Base-by-base conservation (phyloP, 2,329 filamentous ascomycete genomes). In the Aschersonia sp. region DNA sequence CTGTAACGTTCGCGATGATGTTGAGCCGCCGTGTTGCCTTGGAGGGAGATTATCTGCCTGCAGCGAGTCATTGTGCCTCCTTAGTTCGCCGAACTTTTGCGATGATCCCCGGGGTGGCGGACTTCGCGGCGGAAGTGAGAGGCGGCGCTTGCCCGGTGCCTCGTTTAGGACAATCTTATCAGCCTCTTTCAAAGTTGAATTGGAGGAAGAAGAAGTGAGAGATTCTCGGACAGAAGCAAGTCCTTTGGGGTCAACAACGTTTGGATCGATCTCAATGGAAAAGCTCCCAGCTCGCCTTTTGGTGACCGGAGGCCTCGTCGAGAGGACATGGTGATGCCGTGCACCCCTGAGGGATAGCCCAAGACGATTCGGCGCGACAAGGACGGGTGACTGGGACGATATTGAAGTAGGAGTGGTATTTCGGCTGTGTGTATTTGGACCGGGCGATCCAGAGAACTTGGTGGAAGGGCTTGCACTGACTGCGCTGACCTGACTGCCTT, bases 381-480 rank as follows among this genome's bases (percentile, higher is more conserved):
- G 62, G 4, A 77, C 74, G 4, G 84, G 82, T 12, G 83, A 88
- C 55, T 83, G 81, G 1, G 84, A 88, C 6, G 81, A 83, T 52
- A 84, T 80, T 8, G 84, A 88, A 5, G 83, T 87, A 6, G 84
- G 84, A 4, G 84, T 88, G 1, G 84, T 87, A 50, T 84, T 83
- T 52, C 84, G 74, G 58, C 84, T 88, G 62, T 87, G 88, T 5
- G 78, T 67, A 2, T 81, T 77, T 9, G 82, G 78, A 1, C 77
- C 76, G 1, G 79, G 79, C 1, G 84, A 88, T 48, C 79, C 84
- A 2, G 83, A 86, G 56, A 84, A 87, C 51, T 81, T 72, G 2
- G 84, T 87, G 4, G 84, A 88, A 39, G 84, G 83, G 49, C 83
- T 87, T 30, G 71, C 77, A 51, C 83, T 87, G 47, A 80, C 72